Conservation (phyloP, 805 yeast genomes). For the Metschnikowia drakensbergensis region DNA sequence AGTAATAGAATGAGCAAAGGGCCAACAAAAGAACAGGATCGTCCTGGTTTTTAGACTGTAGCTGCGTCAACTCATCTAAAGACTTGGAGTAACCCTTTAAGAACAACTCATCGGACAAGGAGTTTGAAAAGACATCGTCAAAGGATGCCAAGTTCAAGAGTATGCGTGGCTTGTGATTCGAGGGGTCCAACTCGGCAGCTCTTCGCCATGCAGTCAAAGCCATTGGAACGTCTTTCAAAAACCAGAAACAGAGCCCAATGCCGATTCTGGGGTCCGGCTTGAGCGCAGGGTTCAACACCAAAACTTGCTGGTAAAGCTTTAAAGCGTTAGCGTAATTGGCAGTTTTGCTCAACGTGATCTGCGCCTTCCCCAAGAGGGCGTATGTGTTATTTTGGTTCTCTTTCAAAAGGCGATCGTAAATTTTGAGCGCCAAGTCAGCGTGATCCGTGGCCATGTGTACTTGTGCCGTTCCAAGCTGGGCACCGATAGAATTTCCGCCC, state of each 20-base stretch:
- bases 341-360: conserved; percentile 61
- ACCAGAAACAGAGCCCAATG: conserved; percentile 92
- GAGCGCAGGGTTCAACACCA: conserved; percentile 69
- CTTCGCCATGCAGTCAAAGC: conserved; percentile 85
- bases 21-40: conserved; percentile 63
- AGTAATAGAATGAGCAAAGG: conserved; percentile 67
- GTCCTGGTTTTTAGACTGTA: conserved; percentile 38
- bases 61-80: conserved; percentile 43
- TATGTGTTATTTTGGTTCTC: conserved; percentile 59
- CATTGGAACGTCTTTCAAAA: conserved; percentile 67
- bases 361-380: conserved; percentile 83
- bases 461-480: conserved; percentile 41
- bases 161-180: conserved; percentile 56
- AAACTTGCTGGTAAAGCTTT: conserved; percentile 76
- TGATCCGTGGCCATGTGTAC: conserved; percentile 54
- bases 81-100: conserved; percentile 55
- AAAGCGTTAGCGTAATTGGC: conserved; percentile 71
- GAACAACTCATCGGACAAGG: conserved; percentile 61
- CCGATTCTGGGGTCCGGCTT: conserved; percentile 94
- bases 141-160: conserved; percentile 66
- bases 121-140: conserved; percentile 54
- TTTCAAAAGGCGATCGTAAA: conserved; percentile 58
- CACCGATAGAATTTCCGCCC: conserved; percentile 1
- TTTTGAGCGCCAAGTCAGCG: conserved; percentile 66
- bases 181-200: conserved; percentile 61